phyloP scores from a whole-genome alignment of 495 filamentous ascomycete genomes.

The Ramalina peruviana region DNA sequence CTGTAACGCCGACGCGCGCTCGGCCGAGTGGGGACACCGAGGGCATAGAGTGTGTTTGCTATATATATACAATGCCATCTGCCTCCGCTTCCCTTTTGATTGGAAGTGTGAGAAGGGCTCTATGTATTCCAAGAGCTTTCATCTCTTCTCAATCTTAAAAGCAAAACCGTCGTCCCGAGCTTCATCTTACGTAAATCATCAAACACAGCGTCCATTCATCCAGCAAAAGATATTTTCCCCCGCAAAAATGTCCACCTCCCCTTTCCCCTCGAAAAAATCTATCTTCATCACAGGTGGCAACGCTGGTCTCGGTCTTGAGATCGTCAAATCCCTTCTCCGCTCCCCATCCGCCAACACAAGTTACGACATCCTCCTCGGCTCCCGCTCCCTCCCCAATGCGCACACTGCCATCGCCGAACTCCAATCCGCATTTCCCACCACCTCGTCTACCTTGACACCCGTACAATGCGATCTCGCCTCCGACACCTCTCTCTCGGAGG shows the following conservation, averaged over 20 bases:
- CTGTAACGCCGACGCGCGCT: no score
- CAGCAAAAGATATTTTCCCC: not conserved
- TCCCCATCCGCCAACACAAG: conserved; percentile 6
- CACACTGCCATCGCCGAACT: conserved; percentile 19
- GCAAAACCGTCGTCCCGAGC: no score
- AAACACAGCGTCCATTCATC: no score
- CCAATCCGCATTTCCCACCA: conserved; percentile 13
- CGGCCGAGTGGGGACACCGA: no score
- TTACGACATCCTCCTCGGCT: conserved; percentile 24
- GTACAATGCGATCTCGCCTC: conserved; percentile 21
- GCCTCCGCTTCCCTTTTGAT: no score
- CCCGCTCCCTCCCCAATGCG: conserved; percentile 20
- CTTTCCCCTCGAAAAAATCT: conserved; percentile 6
- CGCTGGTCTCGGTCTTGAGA: conserved; percentile 28
- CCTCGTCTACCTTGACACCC: conserved; percentile 14
- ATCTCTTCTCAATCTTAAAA: no score
- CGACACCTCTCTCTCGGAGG: conserved; percentile 20
- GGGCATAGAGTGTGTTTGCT: no score
- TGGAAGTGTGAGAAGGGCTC: no score
- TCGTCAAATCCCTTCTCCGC: conserved; percentile 17
- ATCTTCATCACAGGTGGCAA: conserved; percentile 30
- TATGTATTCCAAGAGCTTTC: no score
- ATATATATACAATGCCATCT: no score
- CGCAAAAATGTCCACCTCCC: conserved; percentile 1
- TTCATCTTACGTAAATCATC: no score